Conservation (phyloP, 805 yeast genomes). For the Candida tallmaniae region DNA sequence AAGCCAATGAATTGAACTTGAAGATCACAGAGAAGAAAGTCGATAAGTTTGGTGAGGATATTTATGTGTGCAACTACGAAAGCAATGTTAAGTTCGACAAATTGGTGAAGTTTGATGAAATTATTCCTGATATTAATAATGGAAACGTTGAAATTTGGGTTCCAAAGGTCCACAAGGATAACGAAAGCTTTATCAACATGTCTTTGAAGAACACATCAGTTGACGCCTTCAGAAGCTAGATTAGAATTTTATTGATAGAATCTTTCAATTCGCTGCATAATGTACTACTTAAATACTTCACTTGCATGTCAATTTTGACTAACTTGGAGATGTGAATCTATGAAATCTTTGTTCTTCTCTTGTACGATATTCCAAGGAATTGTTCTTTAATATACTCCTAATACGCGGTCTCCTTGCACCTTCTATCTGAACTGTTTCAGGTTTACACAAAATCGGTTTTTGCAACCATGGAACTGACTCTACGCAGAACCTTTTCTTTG, state of each 20-base stretch:
- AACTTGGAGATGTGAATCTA: no score
- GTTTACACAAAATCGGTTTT: no score
- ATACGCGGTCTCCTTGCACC: no score
- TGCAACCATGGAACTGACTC: no score
- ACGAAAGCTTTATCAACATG: conserved; percentile 9
- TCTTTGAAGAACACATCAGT: conserved; percentile 13
- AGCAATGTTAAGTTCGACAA: conserved; percentile 20
- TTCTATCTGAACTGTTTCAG: no score
- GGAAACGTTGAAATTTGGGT: conserved; percentile 16
- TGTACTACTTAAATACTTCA: no score
- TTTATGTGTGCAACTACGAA: conserved; percentile 14
- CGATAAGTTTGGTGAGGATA: conserved; percentile 11
- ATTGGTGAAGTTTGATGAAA: conserved; percentile 18
- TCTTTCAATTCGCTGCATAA: no score
- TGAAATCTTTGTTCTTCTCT: no score
- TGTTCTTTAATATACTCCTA: no score
- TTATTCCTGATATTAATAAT: conserved; percentile 17
- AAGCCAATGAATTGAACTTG: conserved; percentile 20
- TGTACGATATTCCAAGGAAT: no score
- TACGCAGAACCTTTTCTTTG: neutral
- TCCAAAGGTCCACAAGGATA: conserved; percentile 17
- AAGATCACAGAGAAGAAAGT: conserved; percentile 12
- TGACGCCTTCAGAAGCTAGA: conserved; percentile 8
- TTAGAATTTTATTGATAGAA: no score
- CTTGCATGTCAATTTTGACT: no score